Evolutionary conservation across 2,329 filamentous ascomycete genomes (phyloP).

Genomic region (Exophiala lecanii-corni): DNA sequence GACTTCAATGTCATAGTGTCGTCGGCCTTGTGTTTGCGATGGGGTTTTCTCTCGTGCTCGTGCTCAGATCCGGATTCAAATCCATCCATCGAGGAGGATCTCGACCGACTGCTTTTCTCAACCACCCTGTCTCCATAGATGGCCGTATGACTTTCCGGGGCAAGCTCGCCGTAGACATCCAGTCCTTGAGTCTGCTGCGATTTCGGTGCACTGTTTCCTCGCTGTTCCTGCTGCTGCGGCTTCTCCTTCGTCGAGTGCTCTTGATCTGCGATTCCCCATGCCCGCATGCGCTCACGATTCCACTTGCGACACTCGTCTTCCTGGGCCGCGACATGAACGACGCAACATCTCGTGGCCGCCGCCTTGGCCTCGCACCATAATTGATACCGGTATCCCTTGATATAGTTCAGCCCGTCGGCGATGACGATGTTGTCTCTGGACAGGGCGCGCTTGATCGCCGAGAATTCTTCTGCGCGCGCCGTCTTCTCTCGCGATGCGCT

Average conservation of each 20-base stretch:
- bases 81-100: slow-evolving; percentile 19
- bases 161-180: slow-evolving; percentile 21
- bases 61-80: slow-evolving; percentile 6
- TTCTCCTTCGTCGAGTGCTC: not conserved
- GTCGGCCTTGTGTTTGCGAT: slow-evolving; percentile 6
- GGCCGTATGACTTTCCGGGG: slow-evolving; percentile 27
- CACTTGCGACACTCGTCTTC: slow-evolving; percentile 26
- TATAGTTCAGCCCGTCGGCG: slow-evolving; percentile 62
- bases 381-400: slow-evolving; percentile 65
- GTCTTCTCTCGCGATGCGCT: slow-evolving; percentile 50
- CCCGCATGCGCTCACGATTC: slow-evolving; percentile 23
- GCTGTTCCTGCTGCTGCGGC: not conserved
- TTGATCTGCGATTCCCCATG: slow-evolving; percentile 10
- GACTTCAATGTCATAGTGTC: slow-evolving; percentile 26
- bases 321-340: slow-evolving; percentile 41
- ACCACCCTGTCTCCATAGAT: slow-evolving; percentile 25
- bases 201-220: slow-evolving; percentile 1
- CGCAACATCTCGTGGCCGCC: slow-evolving; percentile 56
- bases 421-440: slow-evolving; percentile 57
- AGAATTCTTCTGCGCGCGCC: slow-evolving; percentile 57
- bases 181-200: too few species aligned
- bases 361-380: slow-evolving; percentile 65
- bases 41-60: not conserved
- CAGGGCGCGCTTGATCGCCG: slow-evolving; percentile 56
- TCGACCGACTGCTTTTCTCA: slow-evolving; percentile 5